A percentile compares a stretch with the other conserved stretches of the same genome.
phyloP scores from a whole-genome alignment of 2,329 filamentous ascomycete species.

The Alternaria novae-zelandiae region DNA sequence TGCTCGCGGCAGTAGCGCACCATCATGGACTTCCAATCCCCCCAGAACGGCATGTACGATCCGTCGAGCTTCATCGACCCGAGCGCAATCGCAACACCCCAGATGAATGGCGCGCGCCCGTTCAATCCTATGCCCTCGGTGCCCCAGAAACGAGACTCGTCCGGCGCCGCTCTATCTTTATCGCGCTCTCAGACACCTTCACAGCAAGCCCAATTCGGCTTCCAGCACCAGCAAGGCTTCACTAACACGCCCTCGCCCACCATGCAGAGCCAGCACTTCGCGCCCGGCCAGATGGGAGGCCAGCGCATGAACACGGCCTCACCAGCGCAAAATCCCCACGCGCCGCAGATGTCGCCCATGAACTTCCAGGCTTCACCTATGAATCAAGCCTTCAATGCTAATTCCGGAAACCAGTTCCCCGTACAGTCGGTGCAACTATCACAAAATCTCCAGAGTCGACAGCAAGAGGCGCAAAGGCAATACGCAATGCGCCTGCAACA shows the following conservation, averaged over 20 bases:
- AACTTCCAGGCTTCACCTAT: slow-evolving; percentile 45
- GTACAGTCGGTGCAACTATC: slow-evolving; percentile 55
- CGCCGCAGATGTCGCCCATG: slow-evolving; percentile 51
- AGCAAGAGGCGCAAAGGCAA: slow-evolving; percentile 74
- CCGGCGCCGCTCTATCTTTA: slow-evolving; percentile 85
- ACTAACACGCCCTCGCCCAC: slow-evolving; percentile 93
- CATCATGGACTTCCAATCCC: slow-evolving; percentile 46
- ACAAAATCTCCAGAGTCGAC: slow-evolving; percentile 56
- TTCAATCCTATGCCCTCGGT: slow-evolving; percentile 87
- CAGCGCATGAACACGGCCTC: slow-evolving; percentile 84
- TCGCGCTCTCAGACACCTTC: slow-evolving; percentile 94
- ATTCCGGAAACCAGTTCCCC: slow-evolving; percentile 53
- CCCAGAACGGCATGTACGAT: slow-evolving; percentile 47
- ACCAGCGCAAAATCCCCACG: slow-evolving; percentile 77
- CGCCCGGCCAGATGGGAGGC: slow-evolving; percentile 61
- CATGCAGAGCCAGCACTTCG: slow-evolving; percentile 79
- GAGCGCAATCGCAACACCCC: slow-evolving; percentile 49
- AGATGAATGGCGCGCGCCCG: slow-evolving; percentile 75
- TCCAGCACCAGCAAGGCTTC: slow-evolving; percentile 72
- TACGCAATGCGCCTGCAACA: slow-evolving; percentile 88
- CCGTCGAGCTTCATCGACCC: slow-evolving; percentile 48
- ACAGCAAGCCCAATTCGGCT: slow-evolving; percentile 69
- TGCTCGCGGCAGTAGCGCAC: slow-evolving; percentile 29
- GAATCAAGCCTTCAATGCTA: slow-evolving; percentile 50
- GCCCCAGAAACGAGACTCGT: slow-evolving; percentile 88